phyloP scores from a whole-genome alignment of 768 basidiomycete genomes.

The Leucocoprinus sp. region DNA sequence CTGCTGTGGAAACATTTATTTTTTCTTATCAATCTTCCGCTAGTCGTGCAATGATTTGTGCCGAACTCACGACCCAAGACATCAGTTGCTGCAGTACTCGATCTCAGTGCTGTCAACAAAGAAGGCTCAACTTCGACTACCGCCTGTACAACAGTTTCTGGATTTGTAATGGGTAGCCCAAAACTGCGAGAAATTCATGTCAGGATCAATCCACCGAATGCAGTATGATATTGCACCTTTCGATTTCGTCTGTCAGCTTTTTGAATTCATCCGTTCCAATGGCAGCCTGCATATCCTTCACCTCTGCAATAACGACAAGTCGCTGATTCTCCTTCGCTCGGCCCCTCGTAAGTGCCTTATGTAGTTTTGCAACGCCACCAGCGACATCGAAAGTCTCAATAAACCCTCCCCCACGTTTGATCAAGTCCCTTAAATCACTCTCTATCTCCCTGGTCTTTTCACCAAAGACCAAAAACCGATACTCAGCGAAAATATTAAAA shows the following conservation, averaged over 20 bases:
- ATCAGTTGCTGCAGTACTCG: constrained; percentile 15
- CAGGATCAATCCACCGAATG: neutral
- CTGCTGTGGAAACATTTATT: constrained; percentile 23
- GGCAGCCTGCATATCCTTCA: constrained; percentile 35
- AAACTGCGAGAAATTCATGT: constrained; percentile 21
- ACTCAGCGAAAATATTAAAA: constrained; percentile 40
- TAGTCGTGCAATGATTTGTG: neutral
- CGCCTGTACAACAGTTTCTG: constrained; percentile 45
- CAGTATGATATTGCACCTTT: constrained; percentile 30
- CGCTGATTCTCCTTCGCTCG: constrained; percentile 41
- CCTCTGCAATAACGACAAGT: constrained; percentile 47
- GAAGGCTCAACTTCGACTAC: constrained; percentile 31
- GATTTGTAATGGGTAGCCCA: constrained; percentile 33
- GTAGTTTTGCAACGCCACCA: constrained; percentile 41
- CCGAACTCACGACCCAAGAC: neutral
- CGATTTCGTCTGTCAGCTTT: constrained; percentile 41
- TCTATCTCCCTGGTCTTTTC: constrained; percentile 46
- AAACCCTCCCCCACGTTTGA: constrained; percentile 50
- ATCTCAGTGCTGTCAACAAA: constrained; percentile 16
- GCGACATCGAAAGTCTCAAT: constrained; percentile 54
- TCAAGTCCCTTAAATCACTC: constrained; percentile 41
- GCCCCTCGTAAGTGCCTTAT: constrained; percentile 42
- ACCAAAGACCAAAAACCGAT: constrained; percentile 53
- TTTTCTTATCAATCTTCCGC: neutral
- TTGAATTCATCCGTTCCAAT: constrained; percentile 51